These are phyloP conservation scores for Arabidopsis thaliana DNA, from an alignment of 345 rosid species.

Conservation along the genomic window TAIR10.1 NC_003070.9:28819501-28820000, in stretches of 20 bases:
- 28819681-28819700: slow-evolving; percentile 9
- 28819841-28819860: background rate
- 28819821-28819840: slow-evolving; percentile 9
- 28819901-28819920: slow-evolving; percentile 7
- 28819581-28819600: slow-evolving; percentile 22
- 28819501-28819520: background rate
- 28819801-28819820: slow-evolving; percentile 22
- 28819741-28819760: slow-evolving; percentile 31
- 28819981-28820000: slow-evolving; percentile 3
- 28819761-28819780: slow-evolving; percentile 1
- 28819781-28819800: background rate
- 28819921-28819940: background rate
- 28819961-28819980: slow-evolving; percentile 16
- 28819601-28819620: background rate
- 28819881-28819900: background rate
- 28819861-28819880: background rate
- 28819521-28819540: slow-evolving; percentile 11
- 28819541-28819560: slow-evolving; percentile 4
- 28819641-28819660: background rate
- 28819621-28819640: slow-evolving; percentile 7
- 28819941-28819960: background rate
- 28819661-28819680: slow-evolving; percentile 1
- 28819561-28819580: slow-evolving; percentile 6
- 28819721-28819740: slow-evolving; percentile 9
- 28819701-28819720: background rate